Percentiles rank a stretch among this genome's conserved stretches.
Evolutionary conservation across 73 alveolate genomes (phyloP).

Genomic region (Symbiodinium natans): DNA sequence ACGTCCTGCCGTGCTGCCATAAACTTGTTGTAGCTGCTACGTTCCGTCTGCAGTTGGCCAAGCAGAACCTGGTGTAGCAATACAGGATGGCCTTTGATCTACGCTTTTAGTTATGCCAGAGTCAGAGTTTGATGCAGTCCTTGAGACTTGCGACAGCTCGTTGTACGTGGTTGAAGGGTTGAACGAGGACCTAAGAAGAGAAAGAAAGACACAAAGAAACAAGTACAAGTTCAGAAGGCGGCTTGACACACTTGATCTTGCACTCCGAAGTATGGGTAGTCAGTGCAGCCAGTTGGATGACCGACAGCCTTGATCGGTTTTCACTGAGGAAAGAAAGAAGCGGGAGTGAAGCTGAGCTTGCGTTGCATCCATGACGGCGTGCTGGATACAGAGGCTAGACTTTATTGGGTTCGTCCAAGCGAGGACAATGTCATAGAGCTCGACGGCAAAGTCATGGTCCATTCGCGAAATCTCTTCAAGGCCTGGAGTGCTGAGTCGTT

Average conservation of each 20-base stretch:
- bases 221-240: slow-evolving; percentile 46
- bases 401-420: no score
- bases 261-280: neutral
- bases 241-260: neutral
- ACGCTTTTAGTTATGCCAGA: neutral
- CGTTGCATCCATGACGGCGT: no score
- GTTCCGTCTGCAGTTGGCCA: neutral
- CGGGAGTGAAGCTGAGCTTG: slow-evolving; percentile 15
- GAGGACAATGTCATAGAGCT: slow-evolving; percentile 83
- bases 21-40: no score
- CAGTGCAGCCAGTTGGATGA: neutral
- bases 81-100: neutral
- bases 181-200: neutral
- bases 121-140: neutral
- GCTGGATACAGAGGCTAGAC: no score
- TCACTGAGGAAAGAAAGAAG: slow-evolving; percentile 61
- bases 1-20: no score
- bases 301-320: neutral
- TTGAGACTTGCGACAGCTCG: neutral
- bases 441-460: slow-evolving; percentile 61
- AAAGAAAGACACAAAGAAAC: slow-evolving; percentile 49
- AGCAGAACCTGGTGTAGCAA: no score
- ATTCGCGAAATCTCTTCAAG: slow-evolving; percentile 68
- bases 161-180: no score
- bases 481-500: neutral